phyloP scores from a whole-genome alignment of 2,329 filamentous ascomycete species.

The Apiospora koreana region DNA sequence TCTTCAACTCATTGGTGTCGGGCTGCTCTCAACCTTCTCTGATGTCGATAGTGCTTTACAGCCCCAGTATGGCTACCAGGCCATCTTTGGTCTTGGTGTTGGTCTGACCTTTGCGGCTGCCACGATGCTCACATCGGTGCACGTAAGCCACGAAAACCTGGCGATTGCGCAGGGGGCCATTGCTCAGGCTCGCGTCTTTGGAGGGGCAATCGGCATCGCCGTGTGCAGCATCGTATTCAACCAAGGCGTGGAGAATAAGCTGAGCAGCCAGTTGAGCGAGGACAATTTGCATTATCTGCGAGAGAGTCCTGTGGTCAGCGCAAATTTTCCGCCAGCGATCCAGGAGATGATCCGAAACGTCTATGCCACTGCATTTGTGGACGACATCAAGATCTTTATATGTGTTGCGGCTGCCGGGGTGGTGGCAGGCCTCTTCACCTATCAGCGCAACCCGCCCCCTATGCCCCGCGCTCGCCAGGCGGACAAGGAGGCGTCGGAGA shows the following conservation, averaged over 20 bases:
- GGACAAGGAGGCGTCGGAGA: constrained; percentile 26
- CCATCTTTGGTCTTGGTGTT: constrained; percentile 59
- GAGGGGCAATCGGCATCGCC: constrained; percentile 60
- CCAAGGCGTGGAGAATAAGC: constrained; percentile 38
- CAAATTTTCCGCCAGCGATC: constrained; percentile 34
- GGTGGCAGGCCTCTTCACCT: constrained; percentile 43
- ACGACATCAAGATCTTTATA: constrained; percentile 49
- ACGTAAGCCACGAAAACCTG: constrained; percentile 49
- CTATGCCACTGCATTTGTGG: constrained; percentile 48
- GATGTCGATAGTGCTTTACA: constrained; percentile 34
- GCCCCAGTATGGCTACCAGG: constrained; percentile 55
- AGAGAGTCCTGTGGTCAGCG: constrained; percentile 43
- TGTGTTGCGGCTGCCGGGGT: constrained; percentile 45
- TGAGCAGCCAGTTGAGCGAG: constrained; percentile 37
- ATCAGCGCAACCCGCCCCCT: constrained; percentile 42
- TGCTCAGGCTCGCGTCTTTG: constrained; percentile 60
- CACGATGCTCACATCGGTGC: constrained; percentile 58
- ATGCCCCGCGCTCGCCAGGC: constrained; percentile 25
- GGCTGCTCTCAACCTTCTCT: constrained; percentile 48
- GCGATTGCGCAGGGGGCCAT: constrained; percentile 62
- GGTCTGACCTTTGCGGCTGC: constrained; percentile 58
- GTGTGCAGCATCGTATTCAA: constrained; percentile 62
- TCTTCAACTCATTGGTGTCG: constrained; percentile 54
- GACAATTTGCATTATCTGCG: constrained; percentile 44
- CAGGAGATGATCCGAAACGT: constrained; percentile 39